Base-by-base conservation (phyloP, 495 filamentous ascomycete genomes). In the Bryoglossum gracile region DNA sequence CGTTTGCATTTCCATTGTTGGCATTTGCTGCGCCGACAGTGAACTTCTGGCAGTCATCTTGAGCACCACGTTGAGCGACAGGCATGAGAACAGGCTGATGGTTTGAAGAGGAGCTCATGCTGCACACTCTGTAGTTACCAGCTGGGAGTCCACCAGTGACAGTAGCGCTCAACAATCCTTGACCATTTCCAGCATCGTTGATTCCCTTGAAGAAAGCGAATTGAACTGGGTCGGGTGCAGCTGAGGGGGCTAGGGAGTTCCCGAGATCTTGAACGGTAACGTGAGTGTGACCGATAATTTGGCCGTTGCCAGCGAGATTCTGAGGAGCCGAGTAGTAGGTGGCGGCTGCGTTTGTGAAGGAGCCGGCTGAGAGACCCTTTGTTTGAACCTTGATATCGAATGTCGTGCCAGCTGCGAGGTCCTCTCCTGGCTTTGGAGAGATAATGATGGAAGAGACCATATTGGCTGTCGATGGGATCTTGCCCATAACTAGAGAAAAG, bases 191-290 rank as follows among this genome's bases (percentile, higher is more conserved):
- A 33, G 61, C 71, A 57, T 85, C 82, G 57, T 86, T 84, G 68
- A 87, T 80, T 54, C 83, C 83, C 69, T 86, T 84, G 74, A 87
- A 87, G 69, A 85, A 83, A 47, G 65, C 77, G 51, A 86, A 84
- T 33, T 61, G 62, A 11, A 48, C 62, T 36, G 80, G 65, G 44
- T 81, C 71, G 0, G 78, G 74, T 24, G 79, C 73, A 17, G 62
- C 57, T 14, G 58, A 66, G 18, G 70, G 75, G 56, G 62, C 73
- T 50, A 74, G 54, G 41, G 55, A 65, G 62, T 67, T 67, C 35
- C 75, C 75, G 26, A 81, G 57, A 50, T 77, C 66, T 64, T 87
- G 83, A 36, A 85, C 64, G 4, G 82, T 85, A 46, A 86, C 70
- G 66, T 86, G 83, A 42, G 77, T 81, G 66, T 86, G 83, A 19